These are phyloP conservation scores for Spatholobus suberectus DNA, from an alignment of 306 rosid genomes.

Conservation along the genomic window DNA sequence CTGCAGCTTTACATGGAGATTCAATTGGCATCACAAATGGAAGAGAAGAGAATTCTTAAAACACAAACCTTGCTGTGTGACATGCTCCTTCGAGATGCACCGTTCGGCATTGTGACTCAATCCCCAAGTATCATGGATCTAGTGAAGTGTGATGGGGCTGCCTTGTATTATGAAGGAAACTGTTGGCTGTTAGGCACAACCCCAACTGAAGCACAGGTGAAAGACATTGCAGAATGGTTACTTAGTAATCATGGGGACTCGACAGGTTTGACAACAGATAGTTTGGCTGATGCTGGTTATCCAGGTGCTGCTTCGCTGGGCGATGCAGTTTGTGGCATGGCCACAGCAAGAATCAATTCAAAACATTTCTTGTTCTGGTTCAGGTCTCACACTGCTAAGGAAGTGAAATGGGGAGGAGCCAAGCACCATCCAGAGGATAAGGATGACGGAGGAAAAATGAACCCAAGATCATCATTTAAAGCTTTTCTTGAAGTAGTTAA, in stretches of 20 bases:
- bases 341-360: slow-evolving; percentile 63
- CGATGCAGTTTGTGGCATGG: slow-evolving; percentile 83
- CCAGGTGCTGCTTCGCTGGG: slow-evolving; percentile 74
- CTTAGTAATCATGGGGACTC: slow-evolving; percentile 67
- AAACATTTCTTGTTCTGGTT: slow-evolving; percentile 90
- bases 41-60: slow-evolving; percentile 66
- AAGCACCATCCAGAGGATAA: slow-evolving; percentile 78
- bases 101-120: slow-evolving; percentile 65
- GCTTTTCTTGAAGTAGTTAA: slow-evolving; percentile 81
- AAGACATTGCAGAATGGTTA: slow-evolving; percentile 78
- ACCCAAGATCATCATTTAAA: slow-evolving; percentile 80
- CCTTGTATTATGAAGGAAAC: slow-evolving; percentile 65
- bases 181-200: slow-evolving; percentile 81
- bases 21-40: slow-evolving; percentile 70
- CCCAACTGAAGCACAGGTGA: slow-evolving; percentile 79
- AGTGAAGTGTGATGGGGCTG: slow-evolving; percentile 89
- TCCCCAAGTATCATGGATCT: slow-evolving; percentile 83
- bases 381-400: slow-evolving; percentile 75
- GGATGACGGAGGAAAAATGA: slow-evolving; percentile 74
- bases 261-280: slow-evolving; percentile 78
- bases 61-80: slow-evolving; percentile 84
- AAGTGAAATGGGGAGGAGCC: slow-evolving; percentile 87
- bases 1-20: slow-evolving; percentile 77
- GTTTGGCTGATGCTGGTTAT: slow-evolving; percentile 82
- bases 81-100: slow-evolving; percentile 88